Evolutionary conservation across 208 protist species (phyloP).

Genomic region (Lotmaria passim): DNA sequence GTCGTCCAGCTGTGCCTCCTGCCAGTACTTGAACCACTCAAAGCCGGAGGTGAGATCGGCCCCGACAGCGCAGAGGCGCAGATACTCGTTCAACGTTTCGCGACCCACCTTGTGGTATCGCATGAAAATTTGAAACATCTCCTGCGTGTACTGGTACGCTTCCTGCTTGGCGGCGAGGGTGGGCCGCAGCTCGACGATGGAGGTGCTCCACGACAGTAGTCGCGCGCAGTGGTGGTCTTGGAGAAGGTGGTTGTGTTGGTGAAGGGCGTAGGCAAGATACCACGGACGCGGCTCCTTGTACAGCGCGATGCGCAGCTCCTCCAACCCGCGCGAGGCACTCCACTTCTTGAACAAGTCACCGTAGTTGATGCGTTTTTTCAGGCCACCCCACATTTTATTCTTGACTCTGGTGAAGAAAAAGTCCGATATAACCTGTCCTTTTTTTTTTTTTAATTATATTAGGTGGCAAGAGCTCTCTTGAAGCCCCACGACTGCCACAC

Average conservation of each 20-base stretch:
- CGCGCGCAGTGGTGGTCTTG: slow-evolving; percentile 81
- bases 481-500: no score
- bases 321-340: slow-evolving; percentile 69
- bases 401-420: no score
- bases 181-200: slow-evolving; percentile 60
- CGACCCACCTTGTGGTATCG: slow-evolving; percentile 74
- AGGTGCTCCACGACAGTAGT: slow-evolving; percentile 79
- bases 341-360: slow-evolving; percentile 75
- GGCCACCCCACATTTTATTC: slow-evolving; percentile 87
- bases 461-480: no score
- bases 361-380: slow-evolving; percentile 76
- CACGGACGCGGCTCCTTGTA: slow-evolving; percentile 87
- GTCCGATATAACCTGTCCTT: no score
- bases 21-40: slow-evolving; percentile 84
- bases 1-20: slow-evolving; percentile 54
- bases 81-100: slow-evolving; percentile 70
- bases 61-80: slow-evolving; percentile 80
- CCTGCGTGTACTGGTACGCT: slow-evolving; percentile 84
- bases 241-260: slow-evolving; percentile 74
- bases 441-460: no score
- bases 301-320: slow-evolving; percentile 60
- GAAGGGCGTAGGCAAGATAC: slow-evolving; percentile 73
- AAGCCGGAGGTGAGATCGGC: slow-evolving; percentile 84
- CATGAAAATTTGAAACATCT: slow-evolving; percentile 74
- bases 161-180: slow-evolving; percentile 43